These are phyloP conservation scores for Eragrostis nindensis DNA, from an alignment of 176 grass and related monocot species.

Conservation along the genomic window DNA sequence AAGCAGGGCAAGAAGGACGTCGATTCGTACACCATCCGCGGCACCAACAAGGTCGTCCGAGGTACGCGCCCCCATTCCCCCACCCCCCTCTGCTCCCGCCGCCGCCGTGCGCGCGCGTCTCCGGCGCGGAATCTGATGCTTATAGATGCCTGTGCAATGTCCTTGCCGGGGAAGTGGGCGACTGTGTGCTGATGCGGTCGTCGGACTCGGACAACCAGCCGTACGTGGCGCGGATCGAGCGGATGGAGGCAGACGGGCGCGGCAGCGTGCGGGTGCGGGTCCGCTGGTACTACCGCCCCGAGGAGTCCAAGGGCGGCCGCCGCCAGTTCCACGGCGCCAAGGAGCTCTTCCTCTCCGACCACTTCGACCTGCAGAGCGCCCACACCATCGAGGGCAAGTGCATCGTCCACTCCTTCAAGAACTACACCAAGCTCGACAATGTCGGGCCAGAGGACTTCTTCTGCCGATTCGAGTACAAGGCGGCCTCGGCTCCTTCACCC, in stretches of 20 bases:
- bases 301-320: constrained; percentile 78
- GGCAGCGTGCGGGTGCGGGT: constrained; percentile 75
- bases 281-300: constrained; percentile 88
- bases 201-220: constrained; percentile 78
- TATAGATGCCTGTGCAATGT: constrained; percentile 20
- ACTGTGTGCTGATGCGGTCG: constrained; percentile 85
- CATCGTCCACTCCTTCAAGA: constrained; percentile 80
- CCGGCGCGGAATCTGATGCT: constrained; percentile 27
- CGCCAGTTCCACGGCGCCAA: constrained; percentile 91
- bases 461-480: constrained; percentile 88
- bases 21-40: constrained; percentile 80
- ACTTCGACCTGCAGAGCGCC: constrained; percentile 75
- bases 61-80: constrained; percentile 39
- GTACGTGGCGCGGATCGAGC: constrained; percentile 84
- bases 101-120: background rate
- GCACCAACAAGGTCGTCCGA: constrained; percentile 76
- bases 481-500: constrained; percentile 60
- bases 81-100: background rate
- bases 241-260: constrained; percentile 82
- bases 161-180: constrained; percentile 49
- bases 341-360: constrained; percentile 87
- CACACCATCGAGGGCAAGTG: constrained; percentile 84
- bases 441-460: constrained; percentile 80
- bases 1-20: constrained; percentile 82
- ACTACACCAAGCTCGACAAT: constrained; percentile 85